Percentiles rank a stretch among this genome's conserved stretches.
Evolutionary conservation across 1,139 yeast species (phyloP).

Genomic region (Blastobotrys petasosporus): DNA sequence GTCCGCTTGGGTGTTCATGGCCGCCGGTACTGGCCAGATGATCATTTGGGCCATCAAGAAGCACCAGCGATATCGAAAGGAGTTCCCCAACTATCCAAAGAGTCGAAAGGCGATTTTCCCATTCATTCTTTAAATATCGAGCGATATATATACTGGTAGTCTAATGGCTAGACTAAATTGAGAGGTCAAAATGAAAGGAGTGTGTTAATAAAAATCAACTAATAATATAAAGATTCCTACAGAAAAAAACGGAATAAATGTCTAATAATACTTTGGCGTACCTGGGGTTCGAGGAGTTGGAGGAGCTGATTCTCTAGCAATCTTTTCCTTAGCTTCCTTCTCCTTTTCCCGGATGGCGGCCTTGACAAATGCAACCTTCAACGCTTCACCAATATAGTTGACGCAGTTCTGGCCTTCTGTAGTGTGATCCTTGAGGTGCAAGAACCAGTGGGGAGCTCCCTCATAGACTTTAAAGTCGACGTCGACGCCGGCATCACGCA

Average conservation of each 20-base stretch:
- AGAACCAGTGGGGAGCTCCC: slow-evolving; percentile 10
- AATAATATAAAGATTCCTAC: not conserved
- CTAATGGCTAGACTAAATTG: too few relatives aligned
- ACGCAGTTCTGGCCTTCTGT: slow-evolving; percentile 3
- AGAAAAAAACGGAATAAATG: not conserved
- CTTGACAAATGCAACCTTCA: slow-evolving; percentile 1
- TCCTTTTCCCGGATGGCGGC: not conserved
- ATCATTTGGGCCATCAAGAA: slow-evolving; percentile 71
- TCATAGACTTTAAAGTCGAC: slow-evolving; percentile 7
- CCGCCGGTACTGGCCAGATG: slow-evolving; percentile 75
- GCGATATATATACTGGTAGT: too few relatives aligned
- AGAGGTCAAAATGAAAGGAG: too few relatives aligned
- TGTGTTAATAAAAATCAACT: not conserved
- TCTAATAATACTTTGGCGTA: too few relatives aligned
- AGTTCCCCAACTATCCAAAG: slow-evolving; percentile 74
- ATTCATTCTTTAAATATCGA: slow-evolving; percentile 40
- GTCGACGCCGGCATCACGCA: slow-evolving; percentile 6
- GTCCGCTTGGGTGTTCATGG: slow-evolving; percentile 63
- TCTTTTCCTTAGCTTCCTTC: not conserved
- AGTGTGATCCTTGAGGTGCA: not conserved
- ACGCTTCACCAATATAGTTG: not conserved
- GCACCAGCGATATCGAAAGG: slow-evolving; percentile 58
- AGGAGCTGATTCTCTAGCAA: too few relatives aligned
- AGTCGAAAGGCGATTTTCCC: slow-evolving; percentile 65
- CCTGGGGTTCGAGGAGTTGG: too few relatives aligned